Conservation (phyloP, 805 yeast genomes). For the Suhomyces faveliae region DNA sequence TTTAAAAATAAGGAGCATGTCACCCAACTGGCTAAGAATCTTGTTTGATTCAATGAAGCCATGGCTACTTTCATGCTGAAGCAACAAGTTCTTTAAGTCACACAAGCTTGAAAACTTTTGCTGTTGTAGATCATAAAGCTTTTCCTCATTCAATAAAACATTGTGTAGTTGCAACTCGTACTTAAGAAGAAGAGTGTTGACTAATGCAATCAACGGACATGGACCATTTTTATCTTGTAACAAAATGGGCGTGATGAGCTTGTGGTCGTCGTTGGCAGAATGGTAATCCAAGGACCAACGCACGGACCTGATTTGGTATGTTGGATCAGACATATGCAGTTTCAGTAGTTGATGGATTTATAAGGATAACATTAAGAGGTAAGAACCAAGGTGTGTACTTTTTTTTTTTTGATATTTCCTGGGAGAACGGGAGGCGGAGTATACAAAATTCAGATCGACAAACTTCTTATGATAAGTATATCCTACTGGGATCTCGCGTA, state of each 20-base stretch:
- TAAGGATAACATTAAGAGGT: background rate
- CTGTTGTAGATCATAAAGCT: conserved; percentile 4
- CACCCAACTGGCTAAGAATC: conserved; percentile 52
- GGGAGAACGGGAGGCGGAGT: background rate
- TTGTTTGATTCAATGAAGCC: conserved; percentile 29
- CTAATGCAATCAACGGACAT: conserved; percentile 78
- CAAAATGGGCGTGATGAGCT: conserved; percentile 51
- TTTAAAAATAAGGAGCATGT: conserved; percentile 30
- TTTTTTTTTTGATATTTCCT: background rate
- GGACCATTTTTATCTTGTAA: conserved; percentile 85
- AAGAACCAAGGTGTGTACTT: background rate
- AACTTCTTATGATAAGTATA: background rate
- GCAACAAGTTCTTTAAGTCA: conserved; percentile 17
- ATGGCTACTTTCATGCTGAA: conserved; percentile 7
- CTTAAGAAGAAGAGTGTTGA: conserved; percentile 64
- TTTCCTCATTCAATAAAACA: conserved; percentile 6
- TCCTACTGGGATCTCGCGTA: background rate
- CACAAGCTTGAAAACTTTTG: conserved; percentile 14
- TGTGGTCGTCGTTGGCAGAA: conserved; percentile 22
- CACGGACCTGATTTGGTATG: conserved; percentile 22
- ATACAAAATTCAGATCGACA: background rate
- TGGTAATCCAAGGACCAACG: conserved; percentile 28
- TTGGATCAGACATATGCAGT: background rate
- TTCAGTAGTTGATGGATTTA: background rate
- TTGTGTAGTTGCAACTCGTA: conserved; percentile 29